Conservation (phyloP, 2,329 filamentous ascomycete genomes). For the Westerdykella ornata region DNA sequence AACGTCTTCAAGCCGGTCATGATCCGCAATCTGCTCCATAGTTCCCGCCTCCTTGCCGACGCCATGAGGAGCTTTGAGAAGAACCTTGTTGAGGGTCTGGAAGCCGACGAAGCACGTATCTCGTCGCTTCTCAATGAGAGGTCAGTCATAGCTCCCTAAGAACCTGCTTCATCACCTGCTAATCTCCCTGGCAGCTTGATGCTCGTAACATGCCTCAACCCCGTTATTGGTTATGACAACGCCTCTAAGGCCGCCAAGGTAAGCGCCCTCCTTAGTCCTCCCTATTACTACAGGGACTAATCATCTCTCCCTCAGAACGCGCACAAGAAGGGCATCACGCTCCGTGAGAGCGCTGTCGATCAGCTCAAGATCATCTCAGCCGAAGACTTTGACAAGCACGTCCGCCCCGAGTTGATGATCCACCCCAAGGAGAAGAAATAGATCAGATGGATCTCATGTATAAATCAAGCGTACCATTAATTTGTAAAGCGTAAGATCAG, state of each 20-base stretch:
- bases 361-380: constrained; percentile 72
- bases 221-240: constrained; percentile 96
- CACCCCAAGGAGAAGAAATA: constrained; percentile 64
- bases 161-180: constrained; percentile 2
- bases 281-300: no score
- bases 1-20: constrained; percentile 98
- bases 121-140: constrained; percentile 85
- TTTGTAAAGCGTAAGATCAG: constrained; percentile 5
- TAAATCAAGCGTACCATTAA: constrained; percentile 1
- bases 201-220: constrained; percentile 96
- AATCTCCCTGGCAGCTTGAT: constrained; percentile 60
- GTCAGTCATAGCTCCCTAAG: constrained; percentile 50
- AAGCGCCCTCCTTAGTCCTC: no score
- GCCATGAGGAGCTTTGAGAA: constrained; percentile 93
- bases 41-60: constrained; percentile 77
- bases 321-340: constrained; percentile 92
- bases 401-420: constrained; percentile 93
- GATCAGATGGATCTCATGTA: constrained; percentile 13
- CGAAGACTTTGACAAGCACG: constrained; percentile 83
- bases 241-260: constrained; percentile 85
- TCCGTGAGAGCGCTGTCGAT: constrained; percentile 92
- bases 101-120: constrained; percentile 93
- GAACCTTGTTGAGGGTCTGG: constrained; percentile 79
- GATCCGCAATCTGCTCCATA: constrained; percentile 93
- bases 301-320: constrained; percentile 54